A percentile compares a stretch with the other conserved stretches of the same genome.
phyloP scores from a whole-genome alignment of 805 yeast genomes.

The Wickerhamomyces mucosus region DNA sequence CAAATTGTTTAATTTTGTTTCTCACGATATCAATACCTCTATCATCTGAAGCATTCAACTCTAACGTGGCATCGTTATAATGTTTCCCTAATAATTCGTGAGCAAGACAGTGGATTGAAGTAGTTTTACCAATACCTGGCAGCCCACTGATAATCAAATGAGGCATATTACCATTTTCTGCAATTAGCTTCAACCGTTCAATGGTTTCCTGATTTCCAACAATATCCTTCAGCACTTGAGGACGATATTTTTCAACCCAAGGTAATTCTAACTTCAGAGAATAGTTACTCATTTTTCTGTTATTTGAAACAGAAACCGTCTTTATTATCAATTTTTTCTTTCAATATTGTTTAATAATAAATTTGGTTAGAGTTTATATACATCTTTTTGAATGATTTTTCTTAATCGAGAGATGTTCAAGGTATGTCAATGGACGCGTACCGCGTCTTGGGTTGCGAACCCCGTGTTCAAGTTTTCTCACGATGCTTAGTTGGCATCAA shows the following conservation, averaged over 20 bases:
- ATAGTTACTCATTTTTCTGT: too few species aligned
- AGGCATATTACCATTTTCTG: slow-evolving; percentile 92
- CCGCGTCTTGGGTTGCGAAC: too few species aligned
- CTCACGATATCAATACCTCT: slow-evolving; percentile 96
- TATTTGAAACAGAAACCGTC: too few species aligned
- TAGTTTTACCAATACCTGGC: slow-evolving; percentile 97
- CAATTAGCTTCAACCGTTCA: slow-evolving; percentile 73
- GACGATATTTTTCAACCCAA: slow-evolving; percentile 96
- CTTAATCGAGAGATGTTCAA: too few species aligned
- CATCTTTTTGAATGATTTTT: too few species aligned
- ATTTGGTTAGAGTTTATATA: too few species aligned
- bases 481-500: too few species aligned
- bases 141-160: slow-evolving; percentile 91
- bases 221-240: slow-evolving; percentile 65
- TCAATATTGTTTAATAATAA: too few species aligned
- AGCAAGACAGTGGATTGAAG: slow-evolving; percentile 86
- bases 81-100: slow-evolving; percentile 67
- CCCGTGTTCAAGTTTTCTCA: too few species aligned
- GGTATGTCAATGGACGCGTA: too few species aligned
- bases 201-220: slow-evolving; percentile 93
- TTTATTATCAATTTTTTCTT: too few species aligned
- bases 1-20: slow-evolving; percentile 88
- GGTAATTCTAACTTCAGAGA: too few species aligned
- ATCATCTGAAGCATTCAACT: slow-evolving; percentile 93
- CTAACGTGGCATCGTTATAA: slow-evolving; percentile 76